These are phyloP conservation scores for Skeletonema marinoi DNA, from an alignment of 108 stramenopile species.

Conservation along the genomic window DNA sequence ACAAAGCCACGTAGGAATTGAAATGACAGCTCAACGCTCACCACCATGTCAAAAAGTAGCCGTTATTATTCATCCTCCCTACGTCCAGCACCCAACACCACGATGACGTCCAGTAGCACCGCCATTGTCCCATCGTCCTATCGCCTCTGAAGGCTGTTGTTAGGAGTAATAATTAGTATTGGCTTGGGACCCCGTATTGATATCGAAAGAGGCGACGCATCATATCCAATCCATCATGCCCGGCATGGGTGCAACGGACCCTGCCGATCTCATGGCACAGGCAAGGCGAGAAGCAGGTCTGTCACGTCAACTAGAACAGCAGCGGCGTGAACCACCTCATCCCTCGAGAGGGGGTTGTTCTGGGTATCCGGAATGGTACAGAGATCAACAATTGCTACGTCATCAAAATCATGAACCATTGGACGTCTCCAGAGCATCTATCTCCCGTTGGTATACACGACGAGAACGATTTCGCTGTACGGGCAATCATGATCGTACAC, in stretches of 20 bases:
- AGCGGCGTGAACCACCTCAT: background rate
- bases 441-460: constrained; percentile 2
- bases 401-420: background rate
- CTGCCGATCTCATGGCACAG: constrained; percentile 9
- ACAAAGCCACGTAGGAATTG: too few species aligned
- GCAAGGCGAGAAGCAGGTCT: background rate
- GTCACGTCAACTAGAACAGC: background rate
- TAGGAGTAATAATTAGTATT: too few species aligned
- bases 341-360: constrained; percentile 2
- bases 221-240: too few species aligned
- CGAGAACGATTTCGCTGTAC: background rate
- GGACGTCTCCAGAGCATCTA: background rate
- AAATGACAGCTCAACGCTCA: too few species aligned
- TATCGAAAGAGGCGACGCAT: too few species aligned
- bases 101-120: too few species aligned
- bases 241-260: background rate
- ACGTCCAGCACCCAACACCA: too few species aligned
- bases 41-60: too few species aligned
- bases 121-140: too few species aligned
- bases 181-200: too few species aligned
- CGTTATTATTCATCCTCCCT: too few species aligned
- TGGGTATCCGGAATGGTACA: constrained; percentile 13
- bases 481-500: background rate
- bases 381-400: background rate
- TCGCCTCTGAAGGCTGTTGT: too few species aligned